Base-by-base conservation (phyloP, 1,284 basidiomycete genomes). In the Ceratobasidium papillatum region DNA sequence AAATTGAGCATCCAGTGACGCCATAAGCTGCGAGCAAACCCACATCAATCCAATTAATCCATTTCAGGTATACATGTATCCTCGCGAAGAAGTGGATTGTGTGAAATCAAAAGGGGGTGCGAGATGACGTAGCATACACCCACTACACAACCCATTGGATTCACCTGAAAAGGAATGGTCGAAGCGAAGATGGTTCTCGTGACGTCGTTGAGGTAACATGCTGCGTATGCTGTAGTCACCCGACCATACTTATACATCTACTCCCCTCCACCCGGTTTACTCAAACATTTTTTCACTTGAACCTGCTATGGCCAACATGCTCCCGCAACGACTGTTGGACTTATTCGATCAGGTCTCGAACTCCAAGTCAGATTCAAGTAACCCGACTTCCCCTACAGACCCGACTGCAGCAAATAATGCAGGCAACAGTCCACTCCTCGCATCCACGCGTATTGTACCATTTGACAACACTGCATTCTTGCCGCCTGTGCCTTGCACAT, bases 381-480 rank as follows among this genome's bases (percentile, higher is more conserved):
- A 7, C 7, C 22, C 49, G 7, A 7, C 38, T 11, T 41, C 59
- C 22, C 34, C 59, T 38, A 25, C 38, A 4, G 61, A 30, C 12
- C 11, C 41, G 14, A 4, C 17, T 12, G 5, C 38, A 22, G 38
- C 5, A 17, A 22, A 41, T 27, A 5, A 43, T 8, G 41, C 41
- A 2, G 12, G 7, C 11, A 58, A 27, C 11, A 63, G 12, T 30
- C 30, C 61, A 11, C 25, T 65, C 3, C 63, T 45, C n/a, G 25
- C 43, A n/a, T 49, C 63, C 3, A 65, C 63, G 14, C 63, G 63
- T 22, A 3, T 65, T 14, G 47, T 65, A 12, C 38, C 63, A 65
- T 65, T 65, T 45, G 63, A 65, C 45, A 65, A 65, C 45, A 65
- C 63, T 1, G 63, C 63, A 30, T 65, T 65, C 47, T 14, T 27